These are phyloP conservation scores for Penicillium dipodomyicola DNA, from an alignment of 495 filamentous ascomycete species.

Conservation along the genomic window DNA sequence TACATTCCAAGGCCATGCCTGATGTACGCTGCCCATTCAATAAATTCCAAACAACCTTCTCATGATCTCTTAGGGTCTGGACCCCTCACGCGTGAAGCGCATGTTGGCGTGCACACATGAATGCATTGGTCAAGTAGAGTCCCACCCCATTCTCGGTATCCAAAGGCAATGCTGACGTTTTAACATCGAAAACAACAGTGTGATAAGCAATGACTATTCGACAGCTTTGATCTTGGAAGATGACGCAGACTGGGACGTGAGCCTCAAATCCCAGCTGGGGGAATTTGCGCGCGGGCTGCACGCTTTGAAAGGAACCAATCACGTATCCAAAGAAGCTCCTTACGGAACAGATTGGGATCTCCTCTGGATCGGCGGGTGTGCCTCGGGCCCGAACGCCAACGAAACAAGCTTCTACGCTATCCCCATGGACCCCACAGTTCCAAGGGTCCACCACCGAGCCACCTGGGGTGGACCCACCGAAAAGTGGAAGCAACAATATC, in stretches of 20 bases:
- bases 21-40: slow-evolving; percentile 12
- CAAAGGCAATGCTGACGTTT: not conserved
- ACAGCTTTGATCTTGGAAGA: slow-evolving; percentile 58
- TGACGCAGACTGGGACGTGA: slow-evolving; percentile 57
- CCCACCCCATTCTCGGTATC: not conserved
- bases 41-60: too few relatives aligned
- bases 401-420: slow-evolving; percentile 32
- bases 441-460: slow-evolving; percentile 14
- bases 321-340: slow-evolving; percentile 37
- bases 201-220: slow-evolving; percentile 44
- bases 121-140: slow-evolving; percentile 30
- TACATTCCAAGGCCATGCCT: slow-evolving; percentile 28
- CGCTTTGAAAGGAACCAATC: slow-evolving; percentile 25
- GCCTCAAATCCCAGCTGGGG: slow-evolving; percentile 48
- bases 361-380: slow-evolving; percentile 56
- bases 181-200: slow-evolving; percentile 6
- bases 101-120: slow-evolving; percentile 44
- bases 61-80: slow-evolving; percentile 12
- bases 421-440: slow-evolving; percentile 32
- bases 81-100: slow-evolving; percentile 9
- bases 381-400: slow-evolving; percentile 23
- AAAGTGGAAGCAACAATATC: slow-evolving; percentile 21
- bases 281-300: slow-evolving; percentile 42
- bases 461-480: slow-evolving; percentile 23
- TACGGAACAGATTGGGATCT: slow-evolving; percentile 61